phyloP scores from a whole-genome alignment of 345 rosid species.

The Balakata baccata region DNA sequence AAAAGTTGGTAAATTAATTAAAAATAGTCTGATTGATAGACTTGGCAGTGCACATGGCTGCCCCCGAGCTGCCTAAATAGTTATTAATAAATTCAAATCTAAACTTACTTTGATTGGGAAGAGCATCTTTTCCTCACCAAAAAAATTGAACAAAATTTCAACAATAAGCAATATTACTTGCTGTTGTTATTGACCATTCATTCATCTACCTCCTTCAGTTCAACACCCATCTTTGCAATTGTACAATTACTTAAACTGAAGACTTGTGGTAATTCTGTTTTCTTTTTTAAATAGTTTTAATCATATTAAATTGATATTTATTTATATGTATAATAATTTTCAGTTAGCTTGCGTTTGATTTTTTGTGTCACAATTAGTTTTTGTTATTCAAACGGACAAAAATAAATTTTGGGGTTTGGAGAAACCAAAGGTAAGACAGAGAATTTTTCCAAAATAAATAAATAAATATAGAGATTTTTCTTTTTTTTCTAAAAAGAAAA shows the following conservation, averaged over 20 bases:
- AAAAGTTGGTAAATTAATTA: neutral
- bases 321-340: neutral
- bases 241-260: neutral
- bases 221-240: constrained; percentile 18
- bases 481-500: neutral
- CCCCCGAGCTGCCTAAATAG: neutral
- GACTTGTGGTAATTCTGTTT: too few relatives aligned
- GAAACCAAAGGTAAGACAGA: neutral
- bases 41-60: neutral
- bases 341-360: neutral
- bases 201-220: constrained; percentile 21
- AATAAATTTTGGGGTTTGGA: neutral
- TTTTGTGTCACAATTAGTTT: neutral
- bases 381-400: neutral
- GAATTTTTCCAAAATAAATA: neutral
- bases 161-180: constrained; percentile 11
- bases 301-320: neutral
- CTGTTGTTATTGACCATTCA: constrained; percentile 18
- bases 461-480: too few relatives aligned
- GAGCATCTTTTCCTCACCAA: neutral
- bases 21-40: neutral
- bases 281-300: neutral
- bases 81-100: neutral
- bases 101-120: neutral
- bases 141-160: constrained; percentile 18